phyloP scores from a whole-genome alignment of 2,329 filamentous ascomycete species.

The Cyclaneusma minus region DNA sequence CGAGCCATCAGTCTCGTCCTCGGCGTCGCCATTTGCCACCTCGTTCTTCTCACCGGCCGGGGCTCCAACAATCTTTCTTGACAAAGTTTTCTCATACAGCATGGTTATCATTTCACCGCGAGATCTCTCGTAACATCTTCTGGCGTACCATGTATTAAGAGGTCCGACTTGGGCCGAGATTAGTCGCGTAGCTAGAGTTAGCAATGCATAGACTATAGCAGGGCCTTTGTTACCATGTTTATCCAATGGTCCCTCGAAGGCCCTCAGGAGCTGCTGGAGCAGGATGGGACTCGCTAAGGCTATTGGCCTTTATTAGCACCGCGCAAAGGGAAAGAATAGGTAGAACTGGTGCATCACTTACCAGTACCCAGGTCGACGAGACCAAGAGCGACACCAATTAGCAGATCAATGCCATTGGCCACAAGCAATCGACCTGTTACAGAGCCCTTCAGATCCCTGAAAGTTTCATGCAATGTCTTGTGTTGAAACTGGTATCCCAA shows the following conservation, averaged over 20 bases:
- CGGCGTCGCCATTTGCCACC: constrained; percentile 13
- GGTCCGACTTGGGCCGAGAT: constrained; percentile 49
- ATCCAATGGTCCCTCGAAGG: constrained; percentile 51
- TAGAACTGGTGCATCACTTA: constrained; percentile 14
- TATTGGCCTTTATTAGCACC: constrained; percentile 18
- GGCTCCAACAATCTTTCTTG: constrained; percentile 16
- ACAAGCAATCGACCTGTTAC: constrained; percentile 53
- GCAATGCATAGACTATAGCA: constrained; percentile 47
- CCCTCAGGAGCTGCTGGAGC: constrained; percentile 53
- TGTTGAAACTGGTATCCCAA: constrained; percentile 75
- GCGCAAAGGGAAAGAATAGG: constrained; percentile 3
- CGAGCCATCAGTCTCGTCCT: constrained; percentile 7
- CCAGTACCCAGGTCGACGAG: constrained; percentile 44
- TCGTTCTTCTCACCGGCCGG: too few relatives aligned
- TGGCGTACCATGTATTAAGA: constrained; percentile 66
- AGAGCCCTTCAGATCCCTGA: constrained; percentile 56
- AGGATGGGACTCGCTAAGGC: constrained; percentile 49
- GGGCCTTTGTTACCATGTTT: constrained; percentile 31
- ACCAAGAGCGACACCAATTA: constrained; percentile 39
- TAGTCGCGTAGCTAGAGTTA: constrained; percentile 45
- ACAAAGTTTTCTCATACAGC: constrained; percentile 53
- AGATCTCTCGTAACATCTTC: constrained; percentile 69
- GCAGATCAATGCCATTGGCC: constrained; percentile 67
- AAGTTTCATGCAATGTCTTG: constrained; percentile 54
- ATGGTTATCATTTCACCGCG: constrained; percentile 77